Evolutionary conservation across 139 green algal genomes (phyloP).

Genomic region (Nannochloris sp.): DNA sequence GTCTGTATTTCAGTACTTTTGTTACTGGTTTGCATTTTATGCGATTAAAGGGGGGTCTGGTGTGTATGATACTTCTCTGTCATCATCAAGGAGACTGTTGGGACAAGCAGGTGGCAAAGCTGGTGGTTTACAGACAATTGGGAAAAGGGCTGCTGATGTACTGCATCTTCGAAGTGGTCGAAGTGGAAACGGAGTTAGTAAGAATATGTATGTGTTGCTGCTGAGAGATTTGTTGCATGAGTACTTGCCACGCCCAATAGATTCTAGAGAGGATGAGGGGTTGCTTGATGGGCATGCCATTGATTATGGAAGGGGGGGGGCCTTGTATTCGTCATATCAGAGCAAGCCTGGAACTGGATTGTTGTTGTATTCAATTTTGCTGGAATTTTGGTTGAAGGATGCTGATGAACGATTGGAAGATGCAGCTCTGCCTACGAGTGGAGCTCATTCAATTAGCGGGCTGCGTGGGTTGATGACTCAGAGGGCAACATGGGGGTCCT

Average conservation of each 20-base stretch:
- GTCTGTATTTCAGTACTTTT: conserved; percentile 60
- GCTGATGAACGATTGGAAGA: conserved; percentile 45
- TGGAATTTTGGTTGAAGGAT: conserved; percentile 77
- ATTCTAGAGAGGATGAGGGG: not conserved
- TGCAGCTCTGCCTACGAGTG: not conserved
- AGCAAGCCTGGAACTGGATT: conserved; percentile 1
- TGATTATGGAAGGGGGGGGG: not conserved
- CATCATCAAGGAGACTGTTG: not conserved
- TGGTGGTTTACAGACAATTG: not conserved
- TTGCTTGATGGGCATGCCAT: not conserved
- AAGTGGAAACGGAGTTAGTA: conserved; percentile 6
- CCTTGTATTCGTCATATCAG: not conserved
- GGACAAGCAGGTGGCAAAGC: too few species aligned
- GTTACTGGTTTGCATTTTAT: conserved; percentile 76
- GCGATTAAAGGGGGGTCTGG: conserved; percentile 47
- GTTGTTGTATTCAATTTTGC: conserved; percentile 29
- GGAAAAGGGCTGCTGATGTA: conserved; percentile 13
- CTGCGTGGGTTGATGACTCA: too few species aligned
- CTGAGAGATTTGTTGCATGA: conserved; percentile 51
- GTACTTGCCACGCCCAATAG: conserved; percentile 43
- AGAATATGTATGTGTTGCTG: conserved; percentile 54
- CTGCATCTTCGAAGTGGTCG: conserved; percentile 21
- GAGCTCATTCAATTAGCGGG: conserved; percentile 6
- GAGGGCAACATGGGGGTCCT: too few species aligned
- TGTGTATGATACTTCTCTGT: not conserved